These are phyloP conservation scores for Aethionema arabicum DNA, from an alignment of 345 rosid genomes.

Conservation along the genomic window DNA sequence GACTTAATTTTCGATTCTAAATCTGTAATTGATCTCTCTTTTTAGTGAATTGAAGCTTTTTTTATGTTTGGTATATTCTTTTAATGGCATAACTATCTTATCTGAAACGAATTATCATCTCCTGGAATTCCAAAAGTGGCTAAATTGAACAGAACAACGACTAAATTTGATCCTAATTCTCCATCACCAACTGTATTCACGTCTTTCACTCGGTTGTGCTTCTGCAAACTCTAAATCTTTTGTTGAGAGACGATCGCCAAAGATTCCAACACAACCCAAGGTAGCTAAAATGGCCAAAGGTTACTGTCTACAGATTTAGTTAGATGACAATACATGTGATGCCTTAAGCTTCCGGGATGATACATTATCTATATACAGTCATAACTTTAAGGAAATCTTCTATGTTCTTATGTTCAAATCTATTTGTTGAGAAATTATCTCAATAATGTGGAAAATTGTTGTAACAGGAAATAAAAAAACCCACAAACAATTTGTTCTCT, in stretches of 20 bases:
- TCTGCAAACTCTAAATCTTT: constrained; percentile 65
- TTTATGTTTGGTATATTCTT: constrained; percentile 21
- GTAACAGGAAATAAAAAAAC: no score
- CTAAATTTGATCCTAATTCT: constrained; percentile 62
- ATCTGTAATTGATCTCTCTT: no score
- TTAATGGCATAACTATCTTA: constrained; percentile 57
- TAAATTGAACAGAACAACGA: constrained; percentile 48
- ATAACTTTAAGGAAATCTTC: not conserved
- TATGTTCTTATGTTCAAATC: constrained; percentile 19
- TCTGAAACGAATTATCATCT: constrained; percentile 67
- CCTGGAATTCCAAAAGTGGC: constrained; percentile 72
- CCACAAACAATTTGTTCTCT: no score
- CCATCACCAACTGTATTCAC: constrained; percentile 57
- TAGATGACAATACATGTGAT: no score
- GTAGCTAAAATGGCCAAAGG: constrained; percentile 45
- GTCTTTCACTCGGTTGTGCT: constrained; percentile 70
- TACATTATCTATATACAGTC: not conserved
- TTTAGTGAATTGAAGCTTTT: not conserved
- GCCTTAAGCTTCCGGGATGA: not conserved
- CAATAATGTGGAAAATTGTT: no score
- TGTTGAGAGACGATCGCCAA: constrained; percentile 63
- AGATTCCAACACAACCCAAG: constrained; percentile 62
- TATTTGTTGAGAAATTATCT: constrained; percentile 25
- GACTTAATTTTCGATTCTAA: not conserved
- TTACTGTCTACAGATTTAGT: no score